Base-by-base conservation (phyloP, 2,329 filamentous ascomycete genomes). In the Zasmidium angulare region DNA sequence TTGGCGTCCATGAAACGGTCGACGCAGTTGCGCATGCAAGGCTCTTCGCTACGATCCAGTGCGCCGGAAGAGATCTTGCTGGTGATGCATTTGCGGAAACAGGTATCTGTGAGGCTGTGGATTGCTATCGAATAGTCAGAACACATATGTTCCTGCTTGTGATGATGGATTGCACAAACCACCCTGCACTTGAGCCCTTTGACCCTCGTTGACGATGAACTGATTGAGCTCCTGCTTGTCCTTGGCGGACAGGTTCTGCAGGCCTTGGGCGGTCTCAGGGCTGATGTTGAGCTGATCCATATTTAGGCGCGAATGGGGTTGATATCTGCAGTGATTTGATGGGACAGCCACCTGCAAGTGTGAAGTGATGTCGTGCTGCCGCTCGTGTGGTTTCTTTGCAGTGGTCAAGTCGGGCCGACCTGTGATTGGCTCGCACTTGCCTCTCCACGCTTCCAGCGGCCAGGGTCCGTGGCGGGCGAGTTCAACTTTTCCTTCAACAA, bases 81-180 rank as follows among this genome's bases (percentile, higher is more conserved):
- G 9, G 89, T 89, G 62, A 97, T 82, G 81, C 95, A 99, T 80
- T 97, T 98, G 74, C 88, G 91, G 87, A 93, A 99, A 84, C 95
- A 99, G 9, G 53, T 62, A 48, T 67, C 63, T 57, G 50, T 61
- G n/a, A 61, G 55, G 24, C 53, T 56, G 55, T 66, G 64, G 22
- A 66, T 56, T 10, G 59, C 60, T 63, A 47, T 14, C 24, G 23
- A 53, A 40, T 24, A 22, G 26, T 58, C 23, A 58, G 55, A 26
- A 20, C 22, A 49, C 9, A 20, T 11, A 50, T 20, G 14, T 26
- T 2, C 29, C 19, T 47, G 26, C 12, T 51, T 2, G 20, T 47
- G 17, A 31, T 19, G 53, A 47, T 47, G 36, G 22, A 4, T 19
- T 36, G 21, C 10, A 21, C 17, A 19, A 24, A 69, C 22, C 65